Evolutionary conservation across 2,329 filamentous ascomycete species (phyloP).

Genomic region (Fusarium globosum): DNA sequence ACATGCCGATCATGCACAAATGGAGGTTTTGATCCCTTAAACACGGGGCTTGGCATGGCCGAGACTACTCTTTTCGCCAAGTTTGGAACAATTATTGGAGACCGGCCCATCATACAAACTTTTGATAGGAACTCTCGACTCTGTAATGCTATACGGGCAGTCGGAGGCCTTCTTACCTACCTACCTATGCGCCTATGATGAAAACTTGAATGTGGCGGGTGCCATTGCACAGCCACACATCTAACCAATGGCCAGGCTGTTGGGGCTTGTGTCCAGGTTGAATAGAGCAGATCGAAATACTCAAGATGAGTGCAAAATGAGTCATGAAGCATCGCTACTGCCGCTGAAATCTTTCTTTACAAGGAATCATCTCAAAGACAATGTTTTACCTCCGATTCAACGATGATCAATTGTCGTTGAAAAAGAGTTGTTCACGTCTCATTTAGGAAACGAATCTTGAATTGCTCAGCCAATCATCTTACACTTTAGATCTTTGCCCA

Average conservation of each 20-base stretch:
- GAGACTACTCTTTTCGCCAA: constrained; percentile 6
- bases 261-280: background rate
- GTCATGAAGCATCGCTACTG: background rate
- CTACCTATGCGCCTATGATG: background rate
- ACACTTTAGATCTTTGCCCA: background rate
- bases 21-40: constrained; percentile 3
- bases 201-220: constrained; percentile 4
- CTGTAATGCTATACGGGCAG: background rate
- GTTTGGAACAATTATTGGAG: background rate
- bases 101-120: background rate
- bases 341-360: too few relatives aligned
- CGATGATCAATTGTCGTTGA: constrained; percentile 17
- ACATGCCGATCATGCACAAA: constrained; percentile 24
- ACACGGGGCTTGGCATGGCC: constrained; percentile 20
- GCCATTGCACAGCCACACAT: constrained; percentile 4
- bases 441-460: constrained; percentile 20
- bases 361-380: background rate
- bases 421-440: constrained; percentile 30
- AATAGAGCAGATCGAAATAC: background rate
- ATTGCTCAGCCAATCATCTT: constrained; percentile 26
- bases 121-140: background rate
- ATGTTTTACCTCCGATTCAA: background rate
- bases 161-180: constrained; percentile 13
- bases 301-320: background rate
- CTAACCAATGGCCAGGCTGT: background rate